Base-by-base conservation (phyloP, 2,329 filamentous ascomycete genomes). In the Colletotrichum sp. region DNA sequence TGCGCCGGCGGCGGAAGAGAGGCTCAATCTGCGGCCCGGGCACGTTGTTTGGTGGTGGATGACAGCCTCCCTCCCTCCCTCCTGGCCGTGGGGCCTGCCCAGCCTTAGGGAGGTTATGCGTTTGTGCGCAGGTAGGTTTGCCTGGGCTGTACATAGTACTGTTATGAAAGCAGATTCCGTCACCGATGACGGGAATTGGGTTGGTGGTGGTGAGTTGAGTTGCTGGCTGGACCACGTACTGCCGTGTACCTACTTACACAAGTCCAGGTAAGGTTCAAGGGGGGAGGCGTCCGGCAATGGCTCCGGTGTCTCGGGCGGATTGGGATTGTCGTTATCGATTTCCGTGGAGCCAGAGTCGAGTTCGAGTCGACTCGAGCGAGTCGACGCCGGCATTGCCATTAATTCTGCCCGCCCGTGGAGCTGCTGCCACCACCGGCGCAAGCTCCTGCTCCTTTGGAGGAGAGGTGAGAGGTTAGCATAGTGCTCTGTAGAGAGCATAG, bases 21-120 rank as follows among this genome's bases (percentile, higher is more conserved):
- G 48, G 71, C 66, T 75, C 66, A 36, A 76, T 18, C 66, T 71
- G 74, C 61, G 74, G 66, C 71, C 71, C 66, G 71, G 71, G 74
- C 71, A 70, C 74, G 38, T 75, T 62, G 71, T 76, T 71, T 76
- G 74, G 28, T 69, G 65, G 36, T 60, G 56, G 64, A 64, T 70
- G 71, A 66, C 73, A 65, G 58, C 58, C 43, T 73, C 52, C 66
- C 61, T 72, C 52, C 55, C 69, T 60, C 60, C 55, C 30, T 67
- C n/a, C 15, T 34, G 64, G 56, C 70, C 58, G 21, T 56, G 64
- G 26, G 64, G 73, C 70, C n/a, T 52, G 43, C 43, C 43, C 43
- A 52, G 43, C n/a, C 43, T 52, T 52, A 52, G n/a, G 43, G 43
- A 52, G 43, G 58, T 65, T 58, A 73, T 68, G 56, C 64, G 48